A percentile compares a stretch with the other conserved stretches of the same genome.
These are phyloP conservation scores for Paecilomyces variotii DNA, from an alignment of 2,329 filamentous ascomycete genomes.

Conservation along the genomic window DNA sequence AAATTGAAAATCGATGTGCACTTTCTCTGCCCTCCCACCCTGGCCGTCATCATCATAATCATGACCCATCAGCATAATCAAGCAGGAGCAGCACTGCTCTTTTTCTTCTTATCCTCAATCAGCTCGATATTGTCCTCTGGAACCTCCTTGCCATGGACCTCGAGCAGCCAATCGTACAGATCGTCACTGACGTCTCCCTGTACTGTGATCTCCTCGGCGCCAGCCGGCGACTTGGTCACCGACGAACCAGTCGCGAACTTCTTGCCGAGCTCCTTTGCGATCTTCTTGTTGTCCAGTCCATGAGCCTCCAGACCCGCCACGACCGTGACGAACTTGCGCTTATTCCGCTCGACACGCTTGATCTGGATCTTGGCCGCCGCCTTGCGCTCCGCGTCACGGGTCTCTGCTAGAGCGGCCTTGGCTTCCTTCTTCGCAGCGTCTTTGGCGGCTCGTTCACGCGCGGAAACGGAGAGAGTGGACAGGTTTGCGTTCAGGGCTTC, in stretches of 20 bases:
- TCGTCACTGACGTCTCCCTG: constrained; percentile 96
- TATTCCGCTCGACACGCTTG: constrained; percentile 96
- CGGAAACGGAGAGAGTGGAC: constrained; percentile 77
- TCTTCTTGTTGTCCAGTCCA: constrained; percentile 87
- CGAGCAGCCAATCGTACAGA: constrained; percentile 80
- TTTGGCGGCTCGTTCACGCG: constrained; percentile 89
- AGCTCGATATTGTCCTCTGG: constrained; percentile 93
- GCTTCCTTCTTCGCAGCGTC: constrained; percentile 95
- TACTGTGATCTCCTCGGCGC: constrained; percentile 93
- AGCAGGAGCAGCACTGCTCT: not conserved
- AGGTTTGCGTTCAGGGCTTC: constrained; percentile 79
- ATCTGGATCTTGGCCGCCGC: constrained; percentile 78
- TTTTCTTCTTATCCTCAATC: constrained; percentile 91
- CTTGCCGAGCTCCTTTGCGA: constrained; percentile 94
- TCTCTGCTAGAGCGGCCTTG: constrained; percentile 81
- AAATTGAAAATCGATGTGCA: not conserved
- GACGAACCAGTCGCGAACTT: constrained; percentile 93
- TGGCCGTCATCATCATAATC: not conserved
- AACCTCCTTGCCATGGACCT: constrained; percentile 75
- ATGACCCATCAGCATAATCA: not conserved
- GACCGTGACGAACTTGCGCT: constrained; percentile 92
- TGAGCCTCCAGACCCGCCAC: constrained; percentile 87
- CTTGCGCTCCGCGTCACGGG: constrained; percentile 73
- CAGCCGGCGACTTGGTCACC: constrained; percentile 79
- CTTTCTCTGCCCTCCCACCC: not conserved